Evolutionary conservation across 371 early-diverging fungal species (phyloP).

Genomic region (Catenaria anguillulae): DNA sequence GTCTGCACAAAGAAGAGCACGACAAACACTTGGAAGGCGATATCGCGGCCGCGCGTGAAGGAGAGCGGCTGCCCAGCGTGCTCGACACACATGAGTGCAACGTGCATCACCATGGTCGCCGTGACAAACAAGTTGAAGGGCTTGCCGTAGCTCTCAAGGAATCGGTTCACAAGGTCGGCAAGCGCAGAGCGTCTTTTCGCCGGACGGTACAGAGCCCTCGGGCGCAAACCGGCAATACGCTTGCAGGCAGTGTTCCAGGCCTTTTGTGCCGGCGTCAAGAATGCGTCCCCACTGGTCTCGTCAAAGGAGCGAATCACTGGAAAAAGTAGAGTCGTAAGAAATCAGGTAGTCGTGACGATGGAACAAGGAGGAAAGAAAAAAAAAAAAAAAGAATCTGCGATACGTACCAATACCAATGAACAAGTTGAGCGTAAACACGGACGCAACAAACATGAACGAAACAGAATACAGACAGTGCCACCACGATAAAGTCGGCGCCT

Average conservation of each 20-base stretch:
- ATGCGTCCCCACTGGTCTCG: background rate
- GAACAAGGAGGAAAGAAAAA: no score
- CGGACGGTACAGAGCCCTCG: background rate
- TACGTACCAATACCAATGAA: no score
- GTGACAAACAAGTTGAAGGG: background rate
- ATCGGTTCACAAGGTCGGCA: background rate
- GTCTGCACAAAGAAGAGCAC: background rate
- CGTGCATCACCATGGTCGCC: background rate
- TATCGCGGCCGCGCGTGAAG: background rate
- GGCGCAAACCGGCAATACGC: background rate
- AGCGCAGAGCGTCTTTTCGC: no score
- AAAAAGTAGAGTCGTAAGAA: no score
- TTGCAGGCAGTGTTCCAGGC: background rate
- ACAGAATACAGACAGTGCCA: background rate
- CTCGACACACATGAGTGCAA: background rate
- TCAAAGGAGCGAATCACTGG: background rate
- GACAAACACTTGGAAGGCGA: background rate
- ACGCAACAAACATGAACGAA: background rate
- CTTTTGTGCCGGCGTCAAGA: background rate
- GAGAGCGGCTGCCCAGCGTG: background rate
- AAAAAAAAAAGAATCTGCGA: no score
- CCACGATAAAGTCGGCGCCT: background rate
- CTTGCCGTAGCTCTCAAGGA: background rate
- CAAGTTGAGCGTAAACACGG: background rate
- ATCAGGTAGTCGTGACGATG: no score